These are phyloP conservation scores for Fomitopsis betulina DNA, from an alignment of 1,284 basidiomycete species.

Conservation along the genomic window DNA sequence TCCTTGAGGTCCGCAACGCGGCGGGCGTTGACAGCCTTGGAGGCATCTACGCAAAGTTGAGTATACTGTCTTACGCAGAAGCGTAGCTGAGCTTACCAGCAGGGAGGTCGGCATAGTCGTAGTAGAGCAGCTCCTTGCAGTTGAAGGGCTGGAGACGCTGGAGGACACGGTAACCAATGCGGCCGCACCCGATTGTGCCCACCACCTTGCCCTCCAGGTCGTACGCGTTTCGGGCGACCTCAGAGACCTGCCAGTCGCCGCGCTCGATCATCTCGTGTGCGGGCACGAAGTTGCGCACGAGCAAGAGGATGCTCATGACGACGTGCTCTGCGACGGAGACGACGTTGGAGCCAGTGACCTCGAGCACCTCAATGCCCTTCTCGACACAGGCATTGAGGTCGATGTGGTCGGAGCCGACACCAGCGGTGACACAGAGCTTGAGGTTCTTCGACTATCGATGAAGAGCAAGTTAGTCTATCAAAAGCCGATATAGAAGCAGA, in stretches of 20 bases:
- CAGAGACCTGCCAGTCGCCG: conserved; percentile 84
- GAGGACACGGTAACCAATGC: conserved; percentile 89
- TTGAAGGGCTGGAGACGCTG: conserved; percentile 87
- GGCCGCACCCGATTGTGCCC: conserved; percentile 83
- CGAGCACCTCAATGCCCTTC: conserved; percentile 64
- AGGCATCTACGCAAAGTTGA: conserved; percentile 44
- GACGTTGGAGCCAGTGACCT: conserved; percentile 55
- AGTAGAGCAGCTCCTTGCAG: conserved; percentile 91
- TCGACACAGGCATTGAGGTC: conserved; percentile 89
- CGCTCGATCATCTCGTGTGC: conserved; percentile 84
- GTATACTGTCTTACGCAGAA: not conserved
- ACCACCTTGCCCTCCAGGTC: conserved; percentile 92
- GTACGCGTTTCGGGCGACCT: conserved; percentile 76
- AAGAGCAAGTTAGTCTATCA: not conserved
- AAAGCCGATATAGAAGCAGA: not conserved
- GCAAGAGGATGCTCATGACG: conserved; percentile 77
- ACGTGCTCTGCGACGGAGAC: conserved; percentile 91
- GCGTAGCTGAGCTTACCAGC: conserved; percentile 34
- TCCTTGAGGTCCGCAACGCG: conserved; percentile 82
- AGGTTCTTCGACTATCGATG: conserved; percentile 76
- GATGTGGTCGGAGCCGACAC: conserved; percentile 93
- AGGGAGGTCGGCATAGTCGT: conserved; percentile 84
- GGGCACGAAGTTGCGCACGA: conserved; percentile 85
- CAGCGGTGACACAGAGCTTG: conserved; percentile 90
- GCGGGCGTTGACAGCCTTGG: conserved; percentile 67